Percentiles rank a stretch among this genome's conserved stretches.
Conservation (phyloP, 305 asterid species). For the Solanum hybrid region DNA sequence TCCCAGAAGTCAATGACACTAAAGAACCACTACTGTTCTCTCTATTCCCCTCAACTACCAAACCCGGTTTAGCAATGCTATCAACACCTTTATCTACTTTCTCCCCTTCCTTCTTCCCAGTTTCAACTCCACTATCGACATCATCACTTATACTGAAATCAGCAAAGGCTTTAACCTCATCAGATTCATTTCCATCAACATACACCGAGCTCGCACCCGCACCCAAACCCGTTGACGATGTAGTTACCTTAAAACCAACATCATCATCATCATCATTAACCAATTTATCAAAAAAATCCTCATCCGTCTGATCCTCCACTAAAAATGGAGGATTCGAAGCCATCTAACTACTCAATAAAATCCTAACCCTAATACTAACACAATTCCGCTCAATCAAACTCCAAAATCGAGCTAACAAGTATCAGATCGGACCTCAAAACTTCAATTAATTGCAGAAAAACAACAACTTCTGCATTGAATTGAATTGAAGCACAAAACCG, state of each 20-base stretch:
- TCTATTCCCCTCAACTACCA: constrained; percentile 3
- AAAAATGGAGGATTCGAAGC: constrained; percentile 87
- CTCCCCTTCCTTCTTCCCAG: constrained; percentile 13
- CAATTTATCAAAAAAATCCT: constrained; percentile 78
- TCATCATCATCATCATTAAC: constrained; percentile 65
- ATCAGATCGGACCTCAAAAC: constrained; percentile 45
- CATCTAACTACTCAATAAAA: constrained; percentile 25
- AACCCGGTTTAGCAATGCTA: background rate
- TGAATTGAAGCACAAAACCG: background rate
- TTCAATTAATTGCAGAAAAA: constrained; percentile 1
- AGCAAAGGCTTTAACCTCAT: constrained; percentile 57
- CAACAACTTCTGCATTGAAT: background rate
- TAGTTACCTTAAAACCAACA: background rate
- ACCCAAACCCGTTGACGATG: background rate
- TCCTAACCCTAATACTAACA: constrained; percentile 24
- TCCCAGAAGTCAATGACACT: constrained; percentile 11
- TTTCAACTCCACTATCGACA: background rate
- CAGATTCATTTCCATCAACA: constrained; percentile 44
- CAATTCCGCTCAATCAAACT: constrained; percentile 6
- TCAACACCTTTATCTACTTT: background rate
- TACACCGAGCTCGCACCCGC: constrained; percentile 26
- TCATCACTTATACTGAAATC: constrained; percentile 46
- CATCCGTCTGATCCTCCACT: constrained; percentile 97
- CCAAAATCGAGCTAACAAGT: constrained; percentile 24
- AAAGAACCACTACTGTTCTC: constrained; percentile 12